Conservation (phyloP, 495 filamentous ascomycete genomes). For the Annulohypoxylon nitens region DNA sequence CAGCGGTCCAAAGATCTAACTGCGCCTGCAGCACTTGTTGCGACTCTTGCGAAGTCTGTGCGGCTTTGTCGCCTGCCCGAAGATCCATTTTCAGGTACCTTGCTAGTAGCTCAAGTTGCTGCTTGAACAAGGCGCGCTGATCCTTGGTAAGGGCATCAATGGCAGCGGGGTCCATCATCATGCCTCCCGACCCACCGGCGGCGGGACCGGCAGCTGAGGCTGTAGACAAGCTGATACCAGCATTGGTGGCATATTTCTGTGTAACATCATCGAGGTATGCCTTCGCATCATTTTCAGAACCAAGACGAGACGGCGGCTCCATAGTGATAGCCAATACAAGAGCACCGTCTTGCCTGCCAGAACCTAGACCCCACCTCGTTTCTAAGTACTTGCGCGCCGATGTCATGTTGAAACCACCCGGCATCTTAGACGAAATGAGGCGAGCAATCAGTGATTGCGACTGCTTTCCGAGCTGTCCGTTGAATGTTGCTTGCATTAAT, state of each 20-base stretch:
- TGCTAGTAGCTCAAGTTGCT: conserved; percentile 94
- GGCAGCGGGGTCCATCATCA: conserved; percentile 99
- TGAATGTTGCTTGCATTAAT: conserved; percentile 97
- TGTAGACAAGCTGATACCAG: conserved; percentile 86
- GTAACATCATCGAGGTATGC: conserved; percentile 86
- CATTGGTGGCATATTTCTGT: conserved; percentile 88
- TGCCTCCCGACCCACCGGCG: conserved; percentile 77
- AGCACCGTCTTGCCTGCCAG: conserved; percentile 92
- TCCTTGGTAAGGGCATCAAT: conserved; percentile 98
- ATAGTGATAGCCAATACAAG: conserved; percentile 90
- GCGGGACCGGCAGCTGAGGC: conserved; percentile 79
- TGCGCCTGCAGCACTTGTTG: conserved; percentile 89
- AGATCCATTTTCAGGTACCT: conserved; percentile 98
- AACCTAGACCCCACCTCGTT: conserved; percentile 89
- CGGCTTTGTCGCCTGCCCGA: conserved; percentile 93
- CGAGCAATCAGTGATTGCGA: conserved; percentile 93
- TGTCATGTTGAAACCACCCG: conserved; percentile 98
- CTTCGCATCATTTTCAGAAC: conserved; percentile 90
- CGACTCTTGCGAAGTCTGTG: conserved; percentile 83
- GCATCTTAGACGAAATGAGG: conserved; percentile 98
- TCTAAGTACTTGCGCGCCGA: conserved; percentile 93
- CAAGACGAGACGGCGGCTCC: conserved; percentile 90
- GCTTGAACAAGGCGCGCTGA: conserved; percentile 93
- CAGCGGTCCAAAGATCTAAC: conserved; percentile 92
- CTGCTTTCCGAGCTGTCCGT: conserved; percentile 97